Evolutionary conservation across 2,329 filamentous ascomycete species (phyloP), one percentile per base, ranked within the genome.

Genomic region (Colletotrichum lupini): DNA sequence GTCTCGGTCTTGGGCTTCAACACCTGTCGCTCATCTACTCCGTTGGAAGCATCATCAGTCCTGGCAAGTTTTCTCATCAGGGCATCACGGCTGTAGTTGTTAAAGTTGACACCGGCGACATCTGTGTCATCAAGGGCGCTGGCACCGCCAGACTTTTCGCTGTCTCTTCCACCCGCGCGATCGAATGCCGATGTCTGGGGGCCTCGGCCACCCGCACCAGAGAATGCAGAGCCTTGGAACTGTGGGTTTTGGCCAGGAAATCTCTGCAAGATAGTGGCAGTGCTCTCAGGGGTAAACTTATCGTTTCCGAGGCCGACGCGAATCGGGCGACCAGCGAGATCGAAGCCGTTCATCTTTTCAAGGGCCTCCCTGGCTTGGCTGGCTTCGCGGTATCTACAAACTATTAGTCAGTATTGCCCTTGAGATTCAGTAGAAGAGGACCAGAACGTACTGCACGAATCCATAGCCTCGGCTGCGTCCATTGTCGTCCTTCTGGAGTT

Each of bases 321-420:
- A 83, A 99, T 98, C 76, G 95, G 95, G 82, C 97, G 95, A 84
- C 95, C 95, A 80, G 97, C 97, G 78, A 99, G 92, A 85, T 98
- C 97, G 86, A 98, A 99, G 76, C 96, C 95, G 85, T 99, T 99
- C 96, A 99, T 98, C 86, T 98, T 98, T 84, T 98, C 95, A 76
- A 99, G 88, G 75, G 97, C 97, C 83, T 98, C 94, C 81, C 96
- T 94, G 81, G 97, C 97, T 84, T 98, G 92, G 76, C 91, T 91
- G 72, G 96, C 95, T 81, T 98, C 94, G 80, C 93, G 92, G 84
- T 97, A 98, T 81, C 95, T 98, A 75, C 4, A 9, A n/a, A 60
- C 24, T 22, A 80, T 88, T 78, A 88, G 80, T 88, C 78, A 88
- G 85, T 72, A 53, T n/a, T 19, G 9, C 32, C 32, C 35, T 19